These are phyloP conservation scores for Glaciozyma martinii DNA, from an alignment of 768 basidiomycete species.

Conservation along the genomic window DNA sequence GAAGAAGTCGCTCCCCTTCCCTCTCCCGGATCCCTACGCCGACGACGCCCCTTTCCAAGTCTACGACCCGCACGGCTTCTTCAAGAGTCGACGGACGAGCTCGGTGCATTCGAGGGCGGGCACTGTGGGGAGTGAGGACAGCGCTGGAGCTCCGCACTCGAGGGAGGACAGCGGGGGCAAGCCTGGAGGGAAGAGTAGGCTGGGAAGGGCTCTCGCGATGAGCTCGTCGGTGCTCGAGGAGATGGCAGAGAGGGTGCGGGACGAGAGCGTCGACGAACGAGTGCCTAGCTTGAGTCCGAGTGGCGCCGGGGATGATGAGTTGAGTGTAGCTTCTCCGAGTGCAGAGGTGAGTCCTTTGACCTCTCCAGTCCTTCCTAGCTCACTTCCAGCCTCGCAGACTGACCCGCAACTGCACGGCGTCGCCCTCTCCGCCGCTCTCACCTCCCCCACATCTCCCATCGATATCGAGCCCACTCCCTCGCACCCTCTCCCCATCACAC, in stretches of 20 bases:
- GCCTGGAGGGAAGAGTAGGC: too few species aligned
- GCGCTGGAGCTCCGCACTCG: background rate
- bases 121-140: background rate
- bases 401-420: background rate
- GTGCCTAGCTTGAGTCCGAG: background rate
- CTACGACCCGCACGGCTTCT: slow-evolving; percentile 3
- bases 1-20: background rate
- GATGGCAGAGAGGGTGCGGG: background rate
- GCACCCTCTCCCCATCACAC: background rate
- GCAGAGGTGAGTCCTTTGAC: background rate
- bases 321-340: background rate
- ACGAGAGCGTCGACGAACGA: background rate
- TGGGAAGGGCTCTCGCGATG: background rate
- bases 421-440: background rate
- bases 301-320: background rate
- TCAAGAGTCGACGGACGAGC: background rate
- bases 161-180: background rate
- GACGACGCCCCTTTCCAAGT: background rate
- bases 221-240: background rate
- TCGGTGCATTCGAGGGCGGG: background rate
- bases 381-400: background rate
- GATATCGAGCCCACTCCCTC: background rate
- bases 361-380: background rate
- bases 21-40: slow-evolving; percentile 7
- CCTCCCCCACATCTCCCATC: background rate